Conservation (phyloP, 805 yeast species). For the Candida loeiensis region DNA sequence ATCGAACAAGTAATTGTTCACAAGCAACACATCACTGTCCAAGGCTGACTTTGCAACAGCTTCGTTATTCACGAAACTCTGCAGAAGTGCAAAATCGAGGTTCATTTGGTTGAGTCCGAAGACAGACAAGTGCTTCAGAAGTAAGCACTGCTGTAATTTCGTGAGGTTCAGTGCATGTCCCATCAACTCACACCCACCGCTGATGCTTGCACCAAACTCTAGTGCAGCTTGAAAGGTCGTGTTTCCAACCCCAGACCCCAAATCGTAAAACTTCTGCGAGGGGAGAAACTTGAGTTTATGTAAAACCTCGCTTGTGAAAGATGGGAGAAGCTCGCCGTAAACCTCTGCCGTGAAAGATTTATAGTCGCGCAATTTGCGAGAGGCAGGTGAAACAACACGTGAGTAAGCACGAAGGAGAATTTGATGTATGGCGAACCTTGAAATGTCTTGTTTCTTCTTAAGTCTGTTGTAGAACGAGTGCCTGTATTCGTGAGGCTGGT, state of each 20-base stretch:
- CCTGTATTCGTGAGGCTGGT: slow-evolving; percentile 21
- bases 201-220: slow-evolving; percentile 69
- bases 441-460: slow-evolving; percentile 19
- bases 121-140: slow-evolving; percentile 52
- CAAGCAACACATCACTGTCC: slow-evolving; percentile 66
- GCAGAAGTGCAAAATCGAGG: slow-evolving; percentile 55
- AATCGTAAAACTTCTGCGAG: slow-evolving; percentile 66
- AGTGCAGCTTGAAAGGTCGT: slow-evolving; percentile 86
- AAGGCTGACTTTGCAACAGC: slow-evolving; percentile 52
- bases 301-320: slow-evolving; percentile 60
- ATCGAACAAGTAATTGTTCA: slow-evolving; percentile 83
- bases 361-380: slow-evolving; percentile 60
- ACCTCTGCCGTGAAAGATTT: slow-evolving; percentile 87
- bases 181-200: slow-evolving; percentile 93
- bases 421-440: slow-evolving; percentile 52
- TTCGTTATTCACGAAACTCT: slow-evolving; percentile 68
- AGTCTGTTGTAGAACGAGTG: slow-evolving; percentile 20
- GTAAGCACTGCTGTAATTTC: slow-evolving; percentile 53
- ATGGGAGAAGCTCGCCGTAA: slow-evolving; percentile 86
- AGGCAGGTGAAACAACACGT: slow-evolving; percentile 74
- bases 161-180: slow-evolving; percentile 72
- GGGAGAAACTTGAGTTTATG: slow-evolving; percentile 56
- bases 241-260: slow-evolving; percentile 95
- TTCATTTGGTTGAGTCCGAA: slow-evolving; percentile 63
- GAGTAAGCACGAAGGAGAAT: slow-evolving; percentile 69